phyloP scores from a whole-genome alignment of 192 early-diverging fungal species.

The Coemansia sp. region DNA sequence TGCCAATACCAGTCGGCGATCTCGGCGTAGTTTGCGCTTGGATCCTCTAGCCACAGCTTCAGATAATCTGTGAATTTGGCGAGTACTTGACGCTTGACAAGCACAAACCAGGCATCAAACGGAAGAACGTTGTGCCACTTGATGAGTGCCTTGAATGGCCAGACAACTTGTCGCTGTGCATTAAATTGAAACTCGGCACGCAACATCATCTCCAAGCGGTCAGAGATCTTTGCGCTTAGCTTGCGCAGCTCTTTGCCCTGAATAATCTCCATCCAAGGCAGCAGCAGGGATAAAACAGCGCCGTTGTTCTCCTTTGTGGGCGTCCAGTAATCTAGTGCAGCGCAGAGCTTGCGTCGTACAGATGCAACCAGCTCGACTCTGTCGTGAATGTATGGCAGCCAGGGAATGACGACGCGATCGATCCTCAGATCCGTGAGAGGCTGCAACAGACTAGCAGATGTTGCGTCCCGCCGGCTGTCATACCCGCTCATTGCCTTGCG shows the following conservation, averaged over 20 bases:
- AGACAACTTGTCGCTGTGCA: slow-evolving; percentile 25
- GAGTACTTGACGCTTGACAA: slow-evolving; percentile 20
- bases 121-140: slow-evolving; percentile 41
- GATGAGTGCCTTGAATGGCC: slow-evolving; percentile 41
- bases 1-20: slow-evolving; percentile 55
- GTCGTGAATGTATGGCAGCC: slow-evolving; percentile 43
- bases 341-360: slow-evolving; percentile 46
- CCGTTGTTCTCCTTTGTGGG: slow-evolving; percentile 32
- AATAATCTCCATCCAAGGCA: slow-evolving; percentile 40
- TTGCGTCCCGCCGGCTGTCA: not conserved
- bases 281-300: slow-evolving; percentile 15
- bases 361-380: slow-evolving; percentile 24
- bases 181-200: slow-evolving; percentile 24
- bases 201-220: slow-evolving; percentile 28
- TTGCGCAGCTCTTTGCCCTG: slow-evolving; percentile 26
- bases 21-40: slow-evolving; percentile 38
- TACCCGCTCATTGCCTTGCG: slow-evolving; percentile 18
- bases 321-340: slow-evolving; percentile 32
- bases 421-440: slow-evolving; percentile 19
- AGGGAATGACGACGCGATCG: slow-evolving; percentile 36
- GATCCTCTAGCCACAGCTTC: slow-evolving; percentile 37
- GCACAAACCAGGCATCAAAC: slow-evolving; percentile 22
- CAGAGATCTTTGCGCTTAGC: slow-evolving; percentile 18
- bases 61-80: slow-evolving; percentile 29
- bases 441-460: not conserved